Conservation (phyloP, 306 rosid species). For the Arachis hypogaea region DNA sequence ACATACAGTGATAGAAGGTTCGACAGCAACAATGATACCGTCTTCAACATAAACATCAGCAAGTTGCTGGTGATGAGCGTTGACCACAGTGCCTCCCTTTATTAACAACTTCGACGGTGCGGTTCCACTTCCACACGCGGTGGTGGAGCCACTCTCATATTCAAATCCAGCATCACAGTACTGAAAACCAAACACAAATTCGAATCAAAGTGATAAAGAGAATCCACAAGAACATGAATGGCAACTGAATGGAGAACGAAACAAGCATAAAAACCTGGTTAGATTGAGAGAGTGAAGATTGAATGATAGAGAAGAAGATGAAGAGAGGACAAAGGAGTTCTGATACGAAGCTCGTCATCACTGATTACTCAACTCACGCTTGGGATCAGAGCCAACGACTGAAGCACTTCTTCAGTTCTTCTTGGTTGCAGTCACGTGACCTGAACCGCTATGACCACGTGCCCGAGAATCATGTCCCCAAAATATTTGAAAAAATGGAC, state of each 20-base stretch:
- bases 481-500: too few species aligned
- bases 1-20: constrained; percentile 64
- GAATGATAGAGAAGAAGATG: constrained; percentile 27
- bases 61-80: constrained; percentile 73
- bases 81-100: constrained; percentile 80
- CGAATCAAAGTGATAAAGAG: background rate
- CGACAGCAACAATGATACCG: constrained; percentile 72
- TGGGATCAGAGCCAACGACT: too few species aligned
- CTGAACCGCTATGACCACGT: background rate
- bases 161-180: constrained; percentile 74
- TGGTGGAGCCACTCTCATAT: constrained; percentile 42
- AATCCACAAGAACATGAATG: background rate
- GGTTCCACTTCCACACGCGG: constrained; percentile 48
- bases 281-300: constrained; percentile 47
- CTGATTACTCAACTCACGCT: background rate
- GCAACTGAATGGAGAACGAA: constrained; percentile 3
- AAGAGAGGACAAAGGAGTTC: background rate
- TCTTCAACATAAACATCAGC: constrained; percentile 90
- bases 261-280: constrained; percentile 54
- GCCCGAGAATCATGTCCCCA: background rate
- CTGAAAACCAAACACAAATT: constrained; percentile 41
- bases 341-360: background rate
- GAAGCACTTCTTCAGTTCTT: too few species aligned
- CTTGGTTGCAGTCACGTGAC: background rate
- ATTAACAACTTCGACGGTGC: constrained; percentile 66